Evolutionary conservation across 2,329 filamentous ascomycete species (phyloP).

Genomic region (Lojkania enalia): DNA sequence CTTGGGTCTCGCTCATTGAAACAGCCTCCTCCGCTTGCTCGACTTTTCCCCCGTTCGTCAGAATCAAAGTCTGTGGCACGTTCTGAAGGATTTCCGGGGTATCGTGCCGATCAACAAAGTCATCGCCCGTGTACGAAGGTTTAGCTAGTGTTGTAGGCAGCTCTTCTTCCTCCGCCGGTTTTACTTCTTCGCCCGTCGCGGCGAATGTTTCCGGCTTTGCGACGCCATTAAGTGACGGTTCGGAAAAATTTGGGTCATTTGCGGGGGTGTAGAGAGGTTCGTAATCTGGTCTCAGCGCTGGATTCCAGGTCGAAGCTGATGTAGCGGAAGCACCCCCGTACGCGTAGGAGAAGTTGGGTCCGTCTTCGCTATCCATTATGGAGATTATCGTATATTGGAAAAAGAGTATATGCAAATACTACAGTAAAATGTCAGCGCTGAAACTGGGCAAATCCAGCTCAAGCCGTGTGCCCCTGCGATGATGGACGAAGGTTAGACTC

Average conservation of each 20-base stretch:
- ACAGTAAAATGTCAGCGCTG: slow-evolving; percentile 26
- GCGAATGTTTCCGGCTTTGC: slow-evolving; percentile 7
- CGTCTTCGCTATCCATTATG: slow-evolving; percentile 42
- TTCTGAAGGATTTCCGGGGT: slow-evolving; percentile 10
- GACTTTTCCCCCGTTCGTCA: background rate
- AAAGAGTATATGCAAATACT: slow-evolving; percentile 44
- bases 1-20: slow-evolving; percentile 21
- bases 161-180: slow-evolving; percentile 4
- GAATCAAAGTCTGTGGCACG: slow-evolving; percentile 2
- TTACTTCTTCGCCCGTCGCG: slow-evolving; percentile 15
- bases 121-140: slow-evolving; percentile 23
- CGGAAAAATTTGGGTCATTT: slow-evolving; percentile 13
- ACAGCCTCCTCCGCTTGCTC: slow-evolving; percentile 8
- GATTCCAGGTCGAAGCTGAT: slow-evolving; percentile 55
- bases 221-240: slow-evolving; percentile 16
- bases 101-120: slow-evolving; percentile 42
- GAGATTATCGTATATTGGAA: slow-evolving; percentile 25
- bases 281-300: slow-evolving; percentile 55
- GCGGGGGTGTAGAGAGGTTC: slow-evolving; percentile 17
- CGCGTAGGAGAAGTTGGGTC: slow-evolving; percentile 47
- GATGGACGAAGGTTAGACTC: slow-evolving; percentile 11
- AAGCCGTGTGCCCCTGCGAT: slow-evolving; percentile 11
- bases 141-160: slow-evolving; percentile 9
- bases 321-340: slow-evolving; percentile 30
- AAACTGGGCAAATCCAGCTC: slow-evolving; percentile 2